Percentiles rank a stretch among this genome's conserved stretches.
Evolutionary conservation across 345 rosid species (phyloP).

Genomic region (Dimocarpus longan): DNA sequence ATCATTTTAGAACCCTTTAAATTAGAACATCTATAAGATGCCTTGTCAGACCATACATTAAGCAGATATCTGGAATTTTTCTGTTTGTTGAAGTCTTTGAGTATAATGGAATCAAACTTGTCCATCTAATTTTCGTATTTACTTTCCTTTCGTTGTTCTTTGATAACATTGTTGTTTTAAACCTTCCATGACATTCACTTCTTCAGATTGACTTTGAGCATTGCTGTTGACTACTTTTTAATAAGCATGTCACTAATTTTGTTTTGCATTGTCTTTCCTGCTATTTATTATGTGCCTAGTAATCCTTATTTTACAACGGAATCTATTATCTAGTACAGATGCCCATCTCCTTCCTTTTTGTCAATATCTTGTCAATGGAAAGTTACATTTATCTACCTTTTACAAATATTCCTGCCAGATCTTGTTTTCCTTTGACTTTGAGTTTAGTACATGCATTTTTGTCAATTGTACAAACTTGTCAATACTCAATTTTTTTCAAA

Average conservation of each 20-base stretch:
- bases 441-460: too few species aligned
- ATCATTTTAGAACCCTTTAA: not conserved
- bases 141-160: not conserved
- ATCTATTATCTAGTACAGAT: not conserved
- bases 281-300: too few species aligned
- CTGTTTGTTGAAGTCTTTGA: not conserved
- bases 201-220: not conserved
- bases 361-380: not conserved
- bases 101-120: not conserved
- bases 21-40: not conserved
- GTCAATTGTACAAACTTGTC: too few species aligned
- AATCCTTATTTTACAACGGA: too few species aligned
- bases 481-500: too few species aligned
- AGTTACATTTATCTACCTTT: not conserved
- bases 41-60: not conserved
- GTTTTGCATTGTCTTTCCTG: not conserved
- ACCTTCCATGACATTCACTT: not conserved
- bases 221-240: not conserved
- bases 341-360: not conserved
- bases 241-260: not conserved
- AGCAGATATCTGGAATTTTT: not conserved
- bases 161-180: not conserved
- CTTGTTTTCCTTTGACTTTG: not conserved
- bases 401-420: not conserved
- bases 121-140: not conserved